These are phyloP conservation scores for Kingdonia uniflora DNA, from an alignment of 164 flowering plant species.

Conservation along the genomic window DNA sequence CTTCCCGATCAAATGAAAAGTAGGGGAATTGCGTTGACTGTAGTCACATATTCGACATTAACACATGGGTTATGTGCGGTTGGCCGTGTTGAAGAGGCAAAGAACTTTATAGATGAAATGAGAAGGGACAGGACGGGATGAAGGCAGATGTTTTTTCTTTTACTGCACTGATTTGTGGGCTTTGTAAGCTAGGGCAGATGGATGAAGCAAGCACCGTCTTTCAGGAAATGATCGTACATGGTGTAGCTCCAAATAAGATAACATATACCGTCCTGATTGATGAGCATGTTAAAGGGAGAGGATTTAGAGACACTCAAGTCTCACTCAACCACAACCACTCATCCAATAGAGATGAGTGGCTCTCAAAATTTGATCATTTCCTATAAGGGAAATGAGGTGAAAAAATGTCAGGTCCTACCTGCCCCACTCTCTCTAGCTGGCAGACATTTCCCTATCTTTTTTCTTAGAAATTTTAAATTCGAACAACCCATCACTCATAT, in stretches of 20 bases:
- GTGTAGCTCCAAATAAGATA: constrained; percentile 45
- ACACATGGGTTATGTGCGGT: constrained; percentile 45
- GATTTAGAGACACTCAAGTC: too few relatives aligned
- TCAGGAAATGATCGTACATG: constrained; percentile 38
- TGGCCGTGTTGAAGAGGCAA: constrained; percentile 46
- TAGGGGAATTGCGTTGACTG: constrained; percentile 39
- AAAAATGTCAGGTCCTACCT: too few relatives aligned
- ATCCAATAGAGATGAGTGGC: too few relatives aligned
- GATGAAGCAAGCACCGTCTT: constrained; percentile 29
- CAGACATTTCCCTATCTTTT: too few relatives aligned
- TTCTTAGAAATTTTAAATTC: too few relatives aligned
- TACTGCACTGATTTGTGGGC: constrained; percentile 61
- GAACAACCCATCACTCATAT: too few relatives aligned
- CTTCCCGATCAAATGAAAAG: constrained; percentile 54
- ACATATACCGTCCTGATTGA: constrained; percentile 63
- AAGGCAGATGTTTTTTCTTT: constrained; percentile 58
- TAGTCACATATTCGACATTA: constrained; percentile 49
- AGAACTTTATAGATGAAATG: constrained; percentile 42
- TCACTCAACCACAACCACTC: too few relatives aligned
- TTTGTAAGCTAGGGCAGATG: constrained; percentile 62
- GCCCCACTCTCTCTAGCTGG: too few relatives aligned
- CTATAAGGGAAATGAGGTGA: too few relatives aligned
- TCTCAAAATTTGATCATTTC: too few relatives aligned
- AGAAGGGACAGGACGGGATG: constrained; percentile 38
- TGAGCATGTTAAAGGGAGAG: constrained; percentile 48